Evolutionary conservation across 1,284 basidiomycete species (phyloP).

Genomic region (Dichomitus squalens): DNA sequence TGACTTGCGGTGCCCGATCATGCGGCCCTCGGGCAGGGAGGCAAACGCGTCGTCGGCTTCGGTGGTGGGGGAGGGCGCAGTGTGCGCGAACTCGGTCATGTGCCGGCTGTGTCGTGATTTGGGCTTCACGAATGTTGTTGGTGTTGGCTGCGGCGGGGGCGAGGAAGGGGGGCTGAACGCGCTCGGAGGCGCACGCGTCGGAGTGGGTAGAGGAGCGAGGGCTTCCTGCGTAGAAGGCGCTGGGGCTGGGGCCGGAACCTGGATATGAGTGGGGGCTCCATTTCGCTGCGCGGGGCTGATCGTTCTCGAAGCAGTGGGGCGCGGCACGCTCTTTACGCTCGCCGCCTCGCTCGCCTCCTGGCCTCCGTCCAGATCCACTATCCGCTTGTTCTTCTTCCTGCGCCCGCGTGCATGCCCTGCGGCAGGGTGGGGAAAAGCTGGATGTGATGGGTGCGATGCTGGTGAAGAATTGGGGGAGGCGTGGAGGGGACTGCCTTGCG

Average conservation of each 20-base stretch:
- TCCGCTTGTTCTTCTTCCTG: slow-evolving; percentile 65
- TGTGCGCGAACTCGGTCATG: slow-evolving; percentile 47
- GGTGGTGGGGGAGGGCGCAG: slow-evolving; percentile 5
- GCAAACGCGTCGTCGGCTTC: slow-evolving; percentile 13
- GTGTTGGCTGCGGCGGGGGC: slow-evolving; percentile 11
- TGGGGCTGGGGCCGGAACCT: background rate
- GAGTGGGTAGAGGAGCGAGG: background rate
- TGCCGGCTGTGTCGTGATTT: slow-evolving; percentile 42
- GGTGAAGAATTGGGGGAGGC: slow-evolving; percentile 41
- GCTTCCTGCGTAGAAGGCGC: background rate
- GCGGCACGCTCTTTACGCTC: slow-evolving; percentile 30
- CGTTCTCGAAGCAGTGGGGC: slow-evolving; percentile 17
- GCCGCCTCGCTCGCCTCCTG: slow-evolving; percentile 36
- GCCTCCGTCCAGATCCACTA: slow-evolving; percentile 65
- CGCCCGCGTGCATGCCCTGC: slow-evolving; percentile 45
- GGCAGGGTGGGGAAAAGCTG: slow-evolving; percentile 43
- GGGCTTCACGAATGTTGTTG: slow-evolving; percentile 20
- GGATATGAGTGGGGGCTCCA: background rate
- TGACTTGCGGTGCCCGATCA: slow-evolving; percentile 24
- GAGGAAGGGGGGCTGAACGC: slow-evolving; percentile 7
- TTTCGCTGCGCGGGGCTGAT: slow-evolving; percentile 20
- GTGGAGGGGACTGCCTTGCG: slow-evolving; percentile 36
- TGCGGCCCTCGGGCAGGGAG: slow-evolving; percentile 8
- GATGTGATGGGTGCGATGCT: slow-evolving; percentile 49
- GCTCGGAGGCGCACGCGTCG: background rate